These are phyloP conservation scores for Backusella sp. DNA, from an alignment of 192 early-diverging fungal genomes.

Conservation along the genomic window DNA sequence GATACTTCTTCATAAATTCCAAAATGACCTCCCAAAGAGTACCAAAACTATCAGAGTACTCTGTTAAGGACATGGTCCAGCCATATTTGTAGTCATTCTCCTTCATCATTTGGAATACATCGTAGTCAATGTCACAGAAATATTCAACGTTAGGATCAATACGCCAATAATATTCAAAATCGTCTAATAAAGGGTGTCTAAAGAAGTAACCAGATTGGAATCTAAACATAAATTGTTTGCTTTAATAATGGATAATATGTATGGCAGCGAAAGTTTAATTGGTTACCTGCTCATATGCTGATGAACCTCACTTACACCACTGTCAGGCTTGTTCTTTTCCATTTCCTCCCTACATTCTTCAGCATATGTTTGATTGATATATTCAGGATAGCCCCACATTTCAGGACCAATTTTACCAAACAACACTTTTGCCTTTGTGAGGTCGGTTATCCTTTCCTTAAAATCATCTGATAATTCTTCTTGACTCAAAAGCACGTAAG, in stretches of 20 bases:
- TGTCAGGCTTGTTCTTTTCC: slow-evolving; percentile 47
- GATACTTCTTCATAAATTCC: slow-evolving; percentile 50
- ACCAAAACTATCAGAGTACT: slow-evolving; percentile 55
- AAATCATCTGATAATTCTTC: slow-evolving; percentile 64
- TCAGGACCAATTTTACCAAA: slow-evolving; percentile 59
- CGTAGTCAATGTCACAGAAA: slow-evolving; percentile 70
- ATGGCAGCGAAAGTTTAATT: background rate
- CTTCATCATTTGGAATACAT: slow-evolving; percentile 69
- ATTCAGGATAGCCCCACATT: slow-evolving; percentile 76
- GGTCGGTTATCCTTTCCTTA: slow-evolving; percentile 38
- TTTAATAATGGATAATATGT: slow-evolving; percentile 4
- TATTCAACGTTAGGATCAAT: slow-evolving; percentile 72
- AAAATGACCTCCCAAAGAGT: slow-evolving; percentile 57
- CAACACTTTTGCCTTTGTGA: slow-evolving; percentile 49
- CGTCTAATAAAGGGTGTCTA: slow-evolving; percentile 54
- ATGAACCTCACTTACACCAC: slow-evolving; percentile 65
- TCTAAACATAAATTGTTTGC: slow-evolving; percentile 1
- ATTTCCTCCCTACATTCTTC: slow-evolving; percentile 52
- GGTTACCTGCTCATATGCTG: slow-evolving; percentile 70
- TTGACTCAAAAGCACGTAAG: slow-evolving; percentile 75
- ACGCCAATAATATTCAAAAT: slow-evolving; percentile 71
- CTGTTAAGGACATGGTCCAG: slow-evolving; percentile 64
- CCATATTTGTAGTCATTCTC: slow-evolving; percentile 68
- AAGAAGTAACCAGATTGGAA: slow-evolving; percentile 67
- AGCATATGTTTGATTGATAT: slow-evolving; percentile 69